Base-by-base conservation (phyloP, 1,284 basidiomycete species). In the Pyrrhoderma noxium region DNA sequence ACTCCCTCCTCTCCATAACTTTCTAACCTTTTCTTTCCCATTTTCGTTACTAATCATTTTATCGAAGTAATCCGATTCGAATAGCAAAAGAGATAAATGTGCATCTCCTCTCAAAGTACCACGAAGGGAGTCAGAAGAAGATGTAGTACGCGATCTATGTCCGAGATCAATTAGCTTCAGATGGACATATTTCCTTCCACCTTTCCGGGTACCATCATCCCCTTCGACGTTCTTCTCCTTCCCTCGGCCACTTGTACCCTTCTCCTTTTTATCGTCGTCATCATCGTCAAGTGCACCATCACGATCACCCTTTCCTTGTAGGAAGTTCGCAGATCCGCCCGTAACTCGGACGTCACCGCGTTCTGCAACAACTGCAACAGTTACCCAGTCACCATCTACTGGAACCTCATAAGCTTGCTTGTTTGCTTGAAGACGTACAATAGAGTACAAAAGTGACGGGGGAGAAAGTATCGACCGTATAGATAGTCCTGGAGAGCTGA, bases 391-490 rank as follows among this genome's bases (percentile, higher is more conserved):
- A 1, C 89, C 89, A 3, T 82, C 79, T 3, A 98, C 82, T 2
- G 94, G 94, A 0, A 99, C 77, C 47, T 96, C 91, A 65, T 93
- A 94, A 13, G 84, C 84, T 51, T 85, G 80, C 58, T 89, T 86
- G 59, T 88, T 83, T 0, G 84, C 78, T 7, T 83, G 75, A 0
- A 89, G 77, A 9, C 88, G 82, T 41, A 91, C 77, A 44, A 85
- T 78, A 3, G 91, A 91, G 70, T 99, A 98, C 27, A 99, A 71
- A 23, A 77, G 79, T 0, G 91, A 92, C 0, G 93, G 92, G 89
- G 83, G 40, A 99, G 74, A 62, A 88, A 90, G 65, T 86, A 95
- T 27, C 95, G 80, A 2, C 85, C 90, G 21, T 77, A 73, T 25
- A 99, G 73, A 66, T 93, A 81, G n/a, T 86, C 83, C 65, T 89